Conservation (phyloP, 768 basidiomycete species). For the Omphalotus guepiniiformis region DNA sequence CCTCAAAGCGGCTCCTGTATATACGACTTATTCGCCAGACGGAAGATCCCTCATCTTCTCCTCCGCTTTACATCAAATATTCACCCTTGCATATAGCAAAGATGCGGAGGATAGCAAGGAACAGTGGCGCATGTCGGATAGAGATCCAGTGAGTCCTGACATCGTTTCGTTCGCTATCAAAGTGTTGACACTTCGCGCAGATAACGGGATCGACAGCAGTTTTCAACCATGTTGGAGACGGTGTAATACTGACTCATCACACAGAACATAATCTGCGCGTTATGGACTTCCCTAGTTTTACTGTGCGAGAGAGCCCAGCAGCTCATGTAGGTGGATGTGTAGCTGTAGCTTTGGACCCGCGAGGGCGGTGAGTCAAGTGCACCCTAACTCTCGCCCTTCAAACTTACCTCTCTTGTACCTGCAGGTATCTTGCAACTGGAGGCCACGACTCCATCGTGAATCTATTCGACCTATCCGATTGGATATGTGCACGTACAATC, state of each 20-base stretch:
- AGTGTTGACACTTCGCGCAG: slow-evolving; percentile 19
- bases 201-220: slow-evolving; percentile 60
- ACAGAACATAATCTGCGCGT: slow-evolving; percentile 63
- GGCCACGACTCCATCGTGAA: slow-evolving; percentile 82
- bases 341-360: slow-evolving; percentile 74
- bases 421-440: slow-evolving; percentile 75
- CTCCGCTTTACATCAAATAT: slow-evolving; percentile 55
- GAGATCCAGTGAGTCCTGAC: slow-evolving; percentile 44
- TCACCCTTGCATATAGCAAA: slow-evolving; percentile 55
- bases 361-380: slow-evolving; percentile 48
- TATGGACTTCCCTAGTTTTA: slow-evolving; percentile 62
- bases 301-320: slow-evolving; percentile 54
- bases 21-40: slow-evolving; percentile 70
- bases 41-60: slow-evolving; percentile 63
- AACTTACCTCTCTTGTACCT: slow-evolving; percentile 8
- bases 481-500: slow-evolving; percentile 76
- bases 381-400: not conserved
- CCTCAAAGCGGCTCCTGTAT: slow-evolving; percentile 57
- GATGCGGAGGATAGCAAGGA: slow-evolving; percentile 47
- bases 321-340: slow-evolving; percentile 82
- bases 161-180: slow-evolving; percentile 23
- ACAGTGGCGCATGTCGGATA: slow-evolving; percentile 42
- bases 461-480: slow-evolving; percentile 73
- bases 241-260: slow-evolving; percentile 61
- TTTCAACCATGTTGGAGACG: slow-evolving; percentile 75